A percentile compares a stretch with the other conserved stretches of the same genome.
These are phyloP conservation scores for Croton setiger DNA, from an alignment of 441 rosid genomes.

Conservation along the genomic window DNA sequence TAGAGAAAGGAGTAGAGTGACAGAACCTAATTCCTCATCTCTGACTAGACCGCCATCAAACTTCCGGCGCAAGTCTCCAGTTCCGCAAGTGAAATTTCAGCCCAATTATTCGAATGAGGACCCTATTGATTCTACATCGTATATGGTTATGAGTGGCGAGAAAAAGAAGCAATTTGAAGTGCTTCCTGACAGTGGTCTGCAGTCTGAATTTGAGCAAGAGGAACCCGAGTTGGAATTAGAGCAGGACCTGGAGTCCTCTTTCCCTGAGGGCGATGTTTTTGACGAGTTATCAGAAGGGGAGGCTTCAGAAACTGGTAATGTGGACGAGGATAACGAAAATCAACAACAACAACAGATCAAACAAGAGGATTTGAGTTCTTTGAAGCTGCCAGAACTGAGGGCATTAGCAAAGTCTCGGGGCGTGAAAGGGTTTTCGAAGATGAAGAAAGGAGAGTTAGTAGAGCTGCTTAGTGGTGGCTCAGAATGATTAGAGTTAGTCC, in stretches of 20 bases:
- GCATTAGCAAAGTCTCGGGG: conserved; percentile 69
- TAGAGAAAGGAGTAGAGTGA: conserved; percentile 20
- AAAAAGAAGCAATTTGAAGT: conserved; percentile 34
- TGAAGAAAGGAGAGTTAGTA: conserved; percentile 65
- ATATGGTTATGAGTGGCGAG: conserved; percentile 31
- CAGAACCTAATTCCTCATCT: conserved; percentile 33
- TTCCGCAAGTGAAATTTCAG: conserved; percentile 46
- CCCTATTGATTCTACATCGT: conserved; percentile 29
- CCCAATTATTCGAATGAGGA: conserved; percentile 44
- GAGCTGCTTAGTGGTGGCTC: conserved; percentile 42
- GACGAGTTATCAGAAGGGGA: conserved; percentile 37
- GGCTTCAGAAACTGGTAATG: conserved; percentile 30
- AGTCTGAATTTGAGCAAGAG: conserved; percentile 29
- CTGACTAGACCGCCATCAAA: conserved; percentile 54
- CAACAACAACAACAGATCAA: conserved; percentile 21
- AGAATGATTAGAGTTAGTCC: conserved; percentile 16
- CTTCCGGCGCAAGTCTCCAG: conserved; percentile 60
- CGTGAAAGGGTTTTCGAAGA: conserved; percentile 65
- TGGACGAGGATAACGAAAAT: conserved; percentile 31
- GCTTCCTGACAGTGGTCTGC: conserved; percentile 19
- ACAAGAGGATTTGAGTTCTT: conserved; percentile 40
- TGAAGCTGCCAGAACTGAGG: conserved; percentile 63
- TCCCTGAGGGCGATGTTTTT: conserved; percentile 25
- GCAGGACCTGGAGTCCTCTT: conserved; percentile 26
- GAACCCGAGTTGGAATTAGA: conserved; percentile 27